These are phyloP conservation scores for Globisporangium yorkense DNA, from an alignment of 352 stramenopile species.

Conservation along the genomic window DNA sequence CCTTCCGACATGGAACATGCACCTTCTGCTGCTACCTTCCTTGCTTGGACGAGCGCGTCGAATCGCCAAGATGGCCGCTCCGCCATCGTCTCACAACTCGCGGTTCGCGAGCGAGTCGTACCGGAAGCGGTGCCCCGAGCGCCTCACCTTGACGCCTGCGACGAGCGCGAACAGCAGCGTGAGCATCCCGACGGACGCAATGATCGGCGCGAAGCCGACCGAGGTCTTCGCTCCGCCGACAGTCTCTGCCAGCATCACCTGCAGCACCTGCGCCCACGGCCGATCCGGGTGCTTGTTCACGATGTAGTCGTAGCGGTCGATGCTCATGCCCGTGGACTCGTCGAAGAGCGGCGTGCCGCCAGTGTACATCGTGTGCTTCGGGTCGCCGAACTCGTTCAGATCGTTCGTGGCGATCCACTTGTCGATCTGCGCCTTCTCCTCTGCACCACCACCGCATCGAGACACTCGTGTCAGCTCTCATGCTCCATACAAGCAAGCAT, in stretches of 20 bases:
- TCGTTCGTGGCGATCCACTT: conserved; percentile 9
- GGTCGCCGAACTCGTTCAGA: conserved; percentile 9
- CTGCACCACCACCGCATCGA: neutral
- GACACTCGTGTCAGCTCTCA: neutral
- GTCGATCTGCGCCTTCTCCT: conserved; percentile 28
- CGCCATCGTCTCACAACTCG: conserved; percentile 9
- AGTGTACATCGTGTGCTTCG: conserved; percentile 45
- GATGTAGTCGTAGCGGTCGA: conserved; percentile 70
- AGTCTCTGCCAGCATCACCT: conserved; percentile 9
- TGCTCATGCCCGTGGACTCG: conserved; percentile 46
- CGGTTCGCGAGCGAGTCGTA: conserved; percentile 49
- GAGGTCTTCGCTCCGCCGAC: neutral
- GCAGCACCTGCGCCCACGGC: conserved; percentile 40
- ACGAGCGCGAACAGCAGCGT: conserved; percentile 26
- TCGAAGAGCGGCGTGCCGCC: conserved; percentile 79
- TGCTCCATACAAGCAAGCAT: neutral
- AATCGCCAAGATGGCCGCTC: neutral
- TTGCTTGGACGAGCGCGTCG: neutral
- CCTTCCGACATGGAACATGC: neutral
- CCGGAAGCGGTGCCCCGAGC: conserved; percentile 29
- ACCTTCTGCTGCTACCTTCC: neutral
- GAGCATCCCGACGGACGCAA: conserved; percentile 19
- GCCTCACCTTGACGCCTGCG: conserved; percentile 22
- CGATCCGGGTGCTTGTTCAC: conserved; percentile 37
- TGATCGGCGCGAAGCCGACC: conserved; percentile 7